phyloP scores from a whole-genome alignment of 306 rosid species.

The Cucurbita moschata region DNA sequence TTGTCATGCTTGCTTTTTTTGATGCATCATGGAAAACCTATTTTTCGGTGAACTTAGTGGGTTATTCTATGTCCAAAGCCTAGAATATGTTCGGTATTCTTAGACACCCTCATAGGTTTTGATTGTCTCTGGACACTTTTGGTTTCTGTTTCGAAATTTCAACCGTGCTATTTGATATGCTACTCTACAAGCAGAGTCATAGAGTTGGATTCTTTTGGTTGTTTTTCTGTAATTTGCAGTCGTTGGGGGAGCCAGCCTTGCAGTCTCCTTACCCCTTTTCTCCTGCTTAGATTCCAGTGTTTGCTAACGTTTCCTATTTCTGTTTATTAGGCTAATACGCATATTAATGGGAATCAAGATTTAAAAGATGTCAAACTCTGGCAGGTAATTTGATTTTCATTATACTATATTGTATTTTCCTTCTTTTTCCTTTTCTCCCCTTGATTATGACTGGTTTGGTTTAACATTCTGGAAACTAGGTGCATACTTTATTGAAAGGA shows the following conservation, averaged over 20 bases:
- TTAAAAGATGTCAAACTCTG: constrained; percentile 90
- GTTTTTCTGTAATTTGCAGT: neutral
- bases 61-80: neutral
- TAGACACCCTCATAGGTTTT: neutral
- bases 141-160: constrained; percentile 1
- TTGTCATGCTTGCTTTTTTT: neutral
- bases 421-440: neutral
- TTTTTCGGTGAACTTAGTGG: neutral
- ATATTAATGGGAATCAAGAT: constrained; percentile 69
- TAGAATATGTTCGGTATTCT: neutral
- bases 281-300: neutral
- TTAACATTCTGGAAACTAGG: constrained; percentile 28
- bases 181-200: neutral
- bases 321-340: constrained; percentile 68
- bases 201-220: neutral
- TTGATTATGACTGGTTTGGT: constrained; percentile 5
- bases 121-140: neutral
- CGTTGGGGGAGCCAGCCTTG: neutral
- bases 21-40: neutral
- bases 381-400: constrained; percentile 48
- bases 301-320: neutral
- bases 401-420: neutral
- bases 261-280: neutral
- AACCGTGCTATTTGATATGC: neutral
- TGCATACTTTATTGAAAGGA: constrained; percentile 90